Evolutionary conservation across 2,329 filamentous ascomycete genomes (phyloP).

Genomic region (Trichoderma cornu-damae): DNA sequence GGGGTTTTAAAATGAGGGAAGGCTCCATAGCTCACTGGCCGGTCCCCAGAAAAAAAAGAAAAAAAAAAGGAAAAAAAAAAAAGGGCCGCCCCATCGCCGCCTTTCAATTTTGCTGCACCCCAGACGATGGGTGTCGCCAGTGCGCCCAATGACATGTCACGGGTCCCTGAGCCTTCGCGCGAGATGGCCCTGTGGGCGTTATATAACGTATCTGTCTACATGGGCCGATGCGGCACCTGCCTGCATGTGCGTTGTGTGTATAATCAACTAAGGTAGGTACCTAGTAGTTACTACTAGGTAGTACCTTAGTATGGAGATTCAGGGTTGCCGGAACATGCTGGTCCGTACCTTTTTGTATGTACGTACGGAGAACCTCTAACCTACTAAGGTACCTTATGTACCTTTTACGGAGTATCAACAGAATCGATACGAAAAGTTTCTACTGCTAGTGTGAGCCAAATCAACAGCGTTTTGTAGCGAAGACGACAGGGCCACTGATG

Average conservation of each 20-base stretch:
- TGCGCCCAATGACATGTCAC: constrained; percentile 20
- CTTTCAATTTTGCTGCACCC: constrained; percentile 20
- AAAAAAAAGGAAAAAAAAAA: too few relatives aligned
- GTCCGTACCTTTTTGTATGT: too few relatives aligned
- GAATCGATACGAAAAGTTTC: too few relatives aligned
- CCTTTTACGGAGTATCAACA: too few relatives aligned
- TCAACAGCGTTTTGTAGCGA: not conserved
- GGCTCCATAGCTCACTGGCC: not conserved
- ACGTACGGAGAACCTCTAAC: too few relatives aligned
- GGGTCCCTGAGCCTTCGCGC: constrained; percentile 19
- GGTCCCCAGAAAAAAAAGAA: constrained; percentile 5
- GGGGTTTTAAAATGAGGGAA: constrained; percentile 18
- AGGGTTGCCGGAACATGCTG: too few relatives aligned
- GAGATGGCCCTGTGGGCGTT: not conserved
- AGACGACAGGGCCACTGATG: not conserved
- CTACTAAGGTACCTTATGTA: too few relatives aligned
- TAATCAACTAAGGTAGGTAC: not conserved
- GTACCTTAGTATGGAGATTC: too few relatives aligned
- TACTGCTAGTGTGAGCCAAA: not conserved
- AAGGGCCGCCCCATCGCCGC: not conserved
- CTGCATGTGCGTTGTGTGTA: too few relatives aligned
- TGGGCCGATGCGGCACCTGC: not conserved
- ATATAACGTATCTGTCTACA: too few relatives aligned
- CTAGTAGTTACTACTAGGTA: too few relatives aligned
- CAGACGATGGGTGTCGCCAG: constrained; percentile 19